phyloP scores from a whole-genome alignment of 176 grass and related monocot genomes.

The Ampelocalamus luodianensis region DNA sequence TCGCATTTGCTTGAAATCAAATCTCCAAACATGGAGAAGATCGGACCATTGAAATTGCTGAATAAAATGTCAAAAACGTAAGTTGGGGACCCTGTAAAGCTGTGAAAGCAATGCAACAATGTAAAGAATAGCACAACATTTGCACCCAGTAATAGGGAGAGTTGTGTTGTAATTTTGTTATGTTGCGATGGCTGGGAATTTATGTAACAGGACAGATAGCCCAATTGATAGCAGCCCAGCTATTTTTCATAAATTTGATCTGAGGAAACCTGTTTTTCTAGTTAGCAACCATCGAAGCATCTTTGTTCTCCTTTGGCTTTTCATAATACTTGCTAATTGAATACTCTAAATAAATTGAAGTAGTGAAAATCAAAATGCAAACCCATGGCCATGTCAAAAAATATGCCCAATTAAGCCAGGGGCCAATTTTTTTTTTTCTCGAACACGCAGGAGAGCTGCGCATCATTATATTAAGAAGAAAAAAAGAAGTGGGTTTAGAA shows the following conservation, averaged over 20 bases:
- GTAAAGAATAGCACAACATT: neutral
- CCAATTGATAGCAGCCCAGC: neutral
- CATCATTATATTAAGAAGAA: too few species aligned
- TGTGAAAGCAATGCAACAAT: neutral
- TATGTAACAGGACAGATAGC: conserved; percentile 11
- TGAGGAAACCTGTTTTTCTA: conserved; percentile 17
- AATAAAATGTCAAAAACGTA: neutral
- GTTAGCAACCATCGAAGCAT: conserved; percentile 24
- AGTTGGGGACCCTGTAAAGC: neutral
- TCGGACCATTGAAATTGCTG: neutral
- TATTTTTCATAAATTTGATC: neutral
- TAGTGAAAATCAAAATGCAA: conserved; percentile 12
- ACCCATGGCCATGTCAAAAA: neutral
- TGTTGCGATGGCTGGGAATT: neutral
- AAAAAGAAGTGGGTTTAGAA: too few species aligned
- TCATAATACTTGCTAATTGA: conserved; percentile 18
- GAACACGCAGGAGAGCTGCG: too few species aligned
- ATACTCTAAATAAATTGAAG: neutral
- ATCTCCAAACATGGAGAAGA: neutral
- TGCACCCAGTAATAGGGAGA: neutral
- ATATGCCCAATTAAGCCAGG: neutral
- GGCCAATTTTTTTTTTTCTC: too few species aligned
- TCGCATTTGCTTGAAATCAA: neutral
- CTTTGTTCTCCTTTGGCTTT: conserved; percentile 7
- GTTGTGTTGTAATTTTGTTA: neutral